Conservation (phyloP, 2,329 filamentous ascomycete genomes). For the Stachybotrys elegans region DNA sequence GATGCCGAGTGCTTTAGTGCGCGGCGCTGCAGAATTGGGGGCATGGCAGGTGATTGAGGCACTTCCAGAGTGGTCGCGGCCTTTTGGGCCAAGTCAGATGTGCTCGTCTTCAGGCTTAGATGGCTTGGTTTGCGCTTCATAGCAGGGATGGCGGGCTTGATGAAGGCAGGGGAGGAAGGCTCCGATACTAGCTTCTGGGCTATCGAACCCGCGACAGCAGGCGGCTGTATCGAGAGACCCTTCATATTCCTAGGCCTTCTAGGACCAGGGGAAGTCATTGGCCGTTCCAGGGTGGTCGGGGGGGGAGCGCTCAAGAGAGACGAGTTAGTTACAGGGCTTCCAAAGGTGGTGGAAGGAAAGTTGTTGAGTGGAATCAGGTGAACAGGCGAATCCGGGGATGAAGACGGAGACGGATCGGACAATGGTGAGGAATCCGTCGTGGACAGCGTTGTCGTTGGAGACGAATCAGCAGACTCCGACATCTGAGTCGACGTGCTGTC, state of each 20-base stretch:
- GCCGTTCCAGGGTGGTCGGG: constrained; percentile 40
- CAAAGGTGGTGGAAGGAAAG: constrained; percentile 59
- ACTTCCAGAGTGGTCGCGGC: constrained; percentile 49
- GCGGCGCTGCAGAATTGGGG: constrained; percentile 56
- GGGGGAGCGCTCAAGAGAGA: constrained; percentile 38
- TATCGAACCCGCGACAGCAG: constrained; percentile 39
- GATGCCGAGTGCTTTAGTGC: constrained; percentile 64
- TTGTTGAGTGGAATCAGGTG: constrained; percentile 67
- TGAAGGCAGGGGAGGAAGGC: constrained; percentile 70
- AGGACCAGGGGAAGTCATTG: constrained; percentile 64
- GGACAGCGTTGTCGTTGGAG: constrained; percentile 88
- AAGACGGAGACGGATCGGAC: constrained; percentile 85
- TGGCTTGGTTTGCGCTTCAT: constrained; percentile 73
- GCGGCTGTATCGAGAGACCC: constrained; percentile 72
- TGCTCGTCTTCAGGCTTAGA: constrained; percentile 69
- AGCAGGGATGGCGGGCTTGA: constrained; percentile 69
- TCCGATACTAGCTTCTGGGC: constrained; percentile 53
- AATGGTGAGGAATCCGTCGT: constrained; percentile 88
- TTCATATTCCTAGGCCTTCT: constrained; percentile 78
- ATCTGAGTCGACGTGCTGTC: constrained; percentile 74
- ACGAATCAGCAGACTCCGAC: constrained; percentile 86
- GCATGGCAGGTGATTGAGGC: constrained; percentile 49
- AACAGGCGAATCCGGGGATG: constrained; percentile 85
- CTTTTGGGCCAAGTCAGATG: constrained; percentile 34
- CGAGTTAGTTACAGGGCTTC: constrained; percentile 34